These are phyloP conservation scores for Melanogaster broomeanus DNA, from an alignment of 768 basidiomycete species.

Conservation along the genomic window DNA sequence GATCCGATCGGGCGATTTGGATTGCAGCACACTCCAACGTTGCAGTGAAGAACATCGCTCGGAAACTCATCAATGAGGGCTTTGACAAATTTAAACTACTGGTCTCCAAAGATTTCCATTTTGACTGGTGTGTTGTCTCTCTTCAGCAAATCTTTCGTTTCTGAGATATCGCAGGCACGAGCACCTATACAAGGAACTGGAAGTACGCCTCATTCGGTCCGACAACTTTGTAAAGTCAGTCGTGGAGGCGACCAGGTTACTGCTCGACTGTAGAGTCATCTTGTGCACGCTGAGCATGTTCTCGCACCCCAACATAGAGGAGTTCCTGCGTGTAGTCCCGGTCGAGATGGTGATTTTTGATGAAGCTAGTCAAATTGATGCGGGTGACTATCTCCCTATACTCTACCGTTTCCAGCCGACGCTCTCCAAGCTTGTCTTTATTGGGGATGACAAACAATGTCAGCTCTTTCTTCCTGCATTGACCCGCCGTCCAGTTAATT, in stretches of 20 bases:
- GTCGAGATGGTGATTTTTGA: slow-evolving; percentile 44
- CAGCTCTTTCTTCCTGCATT: not conserved
- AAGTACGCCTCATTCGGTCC: slow-evolving; percentile 37
- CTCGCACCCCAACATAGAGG: slow-evolving; percentile 24
- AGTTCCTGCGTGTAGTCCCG: slow-evolving; percentile 31
- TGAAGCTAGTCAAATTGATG: slow-evolving; percentile 49
- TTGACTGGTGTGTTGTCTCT: slow-evolving; percentile 39
- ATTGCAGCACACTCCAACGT: slow-evolving; percentile 51
- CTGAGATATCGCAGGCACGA: slow-evolving; percentile 44
- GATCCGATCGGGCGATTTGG: slow-evolving; percentile 31
- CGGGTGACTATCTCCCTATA: slow-evolving; percentile 41
- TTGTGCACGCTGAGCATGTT: slow-evolving; percentile 53
- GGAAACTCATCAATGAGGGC: slow-evolving; percentile 37
- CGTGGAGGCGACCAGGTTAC: slow-evolving; percentile 17
- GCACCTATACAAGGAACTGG: slow-evolving; percentile 43
- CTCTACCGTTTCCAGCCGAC: slow-evolving; percentile 26
- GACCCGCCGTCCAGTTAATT: not conserved
- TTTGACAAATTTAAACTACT: slow-evolving; percentile 40
- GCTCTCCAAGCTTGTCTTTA: slow-evolving; percentile 38
- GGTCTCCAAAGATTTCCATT: slow-evolving; percentile 49
- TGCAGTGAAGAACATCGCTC: slow-evolving; percentile 55
- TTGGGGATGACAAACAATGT: slow-evolving; percentile 44
- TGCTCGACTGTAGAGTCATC: slow-evolving; percentile 37
- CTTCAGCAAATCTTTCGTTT: not conserved
- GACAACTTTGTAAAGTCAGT: slow-evolving; percentile 25